Evolutionary conservation across 1,284 basidiomycete genomes (phyloP), one percentile per base, ranked within the genome.

Genomic region (Coniferiporia sulphurascens): DNA sequence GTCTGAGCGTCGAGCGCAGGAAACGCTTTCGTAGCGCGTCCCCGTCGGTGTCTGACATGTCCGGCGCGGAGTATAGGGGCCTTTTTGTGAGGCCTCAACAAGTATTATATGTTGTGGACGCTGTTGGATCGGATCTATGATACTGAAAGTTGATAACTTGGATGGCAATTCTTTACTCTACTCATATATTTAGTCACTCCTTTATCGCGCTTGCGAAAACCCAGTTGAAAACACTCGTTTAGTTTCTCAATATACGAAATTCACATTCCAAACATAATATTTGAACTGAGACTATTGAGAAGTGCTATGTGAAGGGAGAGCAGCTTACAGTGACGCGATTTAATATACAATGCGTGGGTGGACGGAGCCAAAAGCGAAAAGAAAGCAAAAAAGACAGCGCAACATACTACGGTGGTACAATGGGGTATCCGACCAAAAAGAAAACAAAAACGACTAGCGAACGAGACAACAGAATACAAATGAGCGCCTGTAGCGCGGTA

Each of bases 61-160:
- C 84, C 8, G 73, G 68, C 3, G 72, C 74, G 43, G 89, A 89
- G 70, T 83, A 84, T 1, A 76, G 89, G 65, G 89, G 89, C 1
- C 68, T 91, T 45, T 91, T 91, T 68, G 89, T 91, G 44, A 73
- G 89, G 58, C 89, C 89, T 8, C 86, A 89, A 71, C 88, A 91
- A 69, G 89, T 91, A 56, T 73, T 91, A 53, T 91, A 91, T 68
- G 89, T 91, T 21, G 82, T 91, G 38, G 87, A 91, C 68, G 89
- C 89, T 52, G 79, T 81, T 19, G 79, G 77, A 4, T 71, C 73
- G 4, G 77, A 78, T 63, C 65, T 77, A 36, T 69, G 62, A 67
- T 41, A 15, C 38, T 12, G 38, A 27, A 27, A 15, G 12, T 21
- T 17, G 43, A 44, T 22, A 17, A 15, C 5, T 22, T 22, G 41